Evolutionary conservation across 768 basidiomycete species (phyloP).

Genomic region (Tricholoma flavovirens): DNA sequence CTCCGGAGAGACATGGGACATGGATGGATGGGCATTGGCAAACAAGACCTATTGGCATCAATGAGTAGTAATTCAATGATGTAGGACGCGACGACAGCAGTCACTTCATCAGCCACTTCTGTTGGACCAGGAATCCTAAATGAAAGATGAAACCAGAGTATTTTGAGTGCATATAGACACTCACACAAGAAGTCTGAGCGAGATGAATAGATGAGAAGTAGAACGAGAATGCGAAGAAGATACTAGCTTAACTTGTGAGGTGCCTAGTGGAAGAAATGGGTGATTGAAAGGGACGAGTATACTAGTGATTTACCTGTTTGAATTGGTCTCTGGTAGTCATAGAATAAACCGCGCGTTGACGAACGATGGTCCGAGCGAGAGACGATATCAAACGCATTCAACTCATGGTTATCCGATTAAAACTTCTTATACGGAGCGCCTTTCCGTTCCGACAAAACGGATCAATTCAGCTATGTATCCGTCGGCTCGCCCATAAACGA

Average conservation of each 20-base stretch:
- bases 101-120: constrained; percentile 47
- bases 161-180: constrained; percentile 13
- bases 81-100: background rate
- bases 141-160: constrained; percentile 4
- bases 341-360: constrained; percentile 8
- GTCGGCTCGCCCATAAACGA: background rate
- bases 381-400: background rate
- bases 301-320: constrained; percentile 22
- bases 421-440: background rate
- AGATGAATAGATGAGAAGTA: constrained; percentile 6
- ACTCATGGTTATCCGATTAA: background rate
- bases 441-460: background rate
- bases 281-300: background rate
- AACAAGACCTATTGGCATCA: constrained; percentile 59
- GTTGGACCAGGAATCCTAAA: constrained; percentile 59
- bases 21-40: constrained; percentile 88
- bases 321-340: constrained; percentile 23
- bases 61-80: background rate
- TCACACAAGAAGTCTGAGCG: constrained; percentile 45
- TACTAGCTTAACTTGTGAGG: constrained; percentile 32
- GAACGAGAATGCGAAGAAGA: constrained; percentile 18
- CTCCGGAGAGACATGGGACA: constrained; percentile 85
- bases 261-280: constrained; percentile 13
- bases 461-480: background rate
- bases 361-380: background rate